Conservation (phyloP, 2,329 filamentous ascomycete species). For the Colletotrichum zoysiae region DNA sequence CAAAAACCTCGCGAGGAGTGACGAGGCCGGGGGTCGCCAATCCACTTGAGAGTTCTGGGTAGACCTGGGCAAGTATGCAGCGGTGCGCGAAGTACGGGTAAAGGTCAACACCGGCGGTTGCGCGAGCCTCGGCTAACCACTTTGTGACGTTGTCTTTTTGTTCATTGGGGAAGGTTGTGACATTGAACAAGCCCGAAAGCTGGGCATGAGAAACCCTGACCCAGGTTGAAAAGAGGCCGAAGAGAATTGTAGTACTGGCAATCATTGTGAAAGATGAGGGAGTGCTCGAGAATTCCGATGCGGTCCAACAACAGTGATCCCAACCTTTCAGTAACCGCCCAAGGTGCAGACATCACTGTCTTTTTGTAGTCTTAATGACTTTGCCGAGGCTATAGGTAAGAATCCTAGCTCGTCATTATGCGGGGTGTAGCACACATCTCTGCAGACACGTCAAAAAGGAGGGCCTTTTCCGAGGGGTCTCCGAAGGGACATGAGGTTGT, state of each 20-base stretch:
- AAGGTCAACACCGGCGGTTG: constrained; percentile 19
- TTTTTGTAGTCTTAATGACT: not conserved
- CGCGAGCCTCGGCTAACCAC: constrained; percentile 16
- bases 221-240: not conserved
- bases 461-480: not conserved
- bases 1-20: constrained; percentile 42
- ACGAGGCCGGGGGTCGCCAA: constrained; percentile 41
- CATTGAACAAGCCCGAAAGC: constrained; percentile 18
- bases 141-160: constrained; percentile 32
- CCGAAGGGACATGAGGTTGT: not conserved
- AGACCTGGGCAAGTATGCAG: constrained; percentile 34
- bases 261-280: not conserved
- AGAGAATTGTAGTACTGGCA: not conserved
- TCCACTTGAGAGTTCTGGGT: constrained; percentile 16
- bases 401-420: not conserved
- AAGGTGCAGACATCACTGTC: not conserved
- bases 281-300: no score
- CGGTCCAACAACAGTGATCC: not conserved
- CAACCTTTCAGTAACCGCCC: accelerated
- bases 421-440: constrained; percentile 1
- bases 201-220: not conserved
- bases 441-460: not conserved
- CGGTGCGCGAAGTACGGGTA: constrained; percentile 28
- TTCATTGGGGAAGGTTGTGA: constrained; percentile 31
- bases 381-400: no score